Base-by-base conservation (phyloP, 129 eudicot genomes). In the Arctium lappa region DNA sequence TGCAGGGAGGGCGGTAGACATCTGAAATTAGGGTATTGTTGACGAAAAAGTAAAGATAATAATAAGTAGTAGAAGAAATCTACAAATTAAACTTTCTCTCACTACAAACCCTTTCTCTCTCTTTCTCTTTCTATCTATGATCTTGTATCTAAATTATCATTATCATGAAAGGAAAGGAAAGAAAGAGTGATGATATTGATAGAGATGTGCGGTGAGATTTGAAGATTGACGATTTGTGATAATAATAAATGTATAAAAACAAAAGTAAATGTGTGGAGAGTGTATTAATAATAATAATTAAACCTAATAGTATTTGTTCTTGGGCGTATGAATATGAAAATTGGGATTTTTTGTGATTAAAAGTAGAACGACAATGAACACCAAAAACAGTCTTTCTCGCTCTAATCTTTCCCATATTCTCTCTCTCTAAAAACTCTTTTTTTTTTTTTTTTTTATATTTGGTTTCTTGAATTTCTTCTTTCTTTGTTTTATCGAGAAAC, bases 151-250 rank as follows among this genome's bases (percentile, higher is more conserved):
- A 76, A 76, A 42, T 44, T 74, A 75, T 36, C 33, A 72, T 44
- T 10, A 80, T 50, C 38, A 80, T 69, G 33, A 84, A 8, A 40
- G 46, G 33, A 84, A 8, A 40, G 46, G 78, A 53, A 10, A 30
- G 15, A 39, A 79, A 46, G 50, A 30, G 27, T 22, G 27, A 22
- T 22, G 27, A 22, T 22, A 22, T 15, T 74, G 95, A 91, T 62
- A 73, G 78, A 88, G 89, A 91, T 91, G 92, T 80, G 91, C 84
- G 97, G 91, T 90, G 91, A 84, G 94, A 90, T 87, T 83, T 84
- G 71, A 79, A 36, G 86, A 84, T 87, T 82, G 84, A 83, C 79
- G 86, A 85, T 29, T 72, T 73, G 80, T 63, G 83, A 79, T 53
- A 32, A 44, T 60, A 80, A 76, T 85, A 73, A 83, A 79, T 73